Base-by-base conservation (phyloP, 2,329 filamentous ascomycete species). In the Verticillium longisporum region DNA sequence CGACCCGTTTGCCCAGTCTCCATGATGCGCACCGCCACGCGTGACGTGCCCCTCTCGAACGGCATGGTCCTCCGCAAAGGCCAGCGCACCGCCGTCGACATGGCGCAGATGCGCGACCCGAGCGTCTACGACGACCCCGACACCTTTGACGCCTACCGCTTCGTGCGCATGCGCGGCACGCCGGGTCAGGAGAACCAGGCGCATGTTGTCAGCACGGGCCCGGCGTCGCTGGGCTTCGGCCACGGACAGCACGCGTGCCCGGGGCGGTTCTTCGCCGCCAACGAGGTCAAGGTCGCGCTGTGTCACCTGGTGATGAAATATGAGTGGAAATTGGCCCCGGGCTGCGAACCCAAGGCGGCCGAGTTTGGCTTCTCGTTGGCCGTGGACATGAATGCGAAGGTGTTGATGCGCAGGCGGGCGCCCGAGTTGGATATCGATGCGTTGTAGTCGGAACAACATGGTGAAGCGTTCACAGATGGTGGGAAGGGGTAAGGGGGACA, bases 211-310 rank as follows among this genome's bases (percentile, higher is more conserved):
- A 74, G 76, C 45, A 70, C 78, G 54, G 66, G 63, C 53, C 74
- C 79, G 58, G 74, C 71, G 34, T 77, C 78, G 61, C 72, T 78
- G 66, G 77, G 78, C 63, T 81, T 81, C 62, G 79, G 79, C 2
- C 75, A 77, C 5, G 79, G 79, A 41, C 76, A 75, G 64, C 77
- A 80, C 63, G 77, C 79, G 4, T 81, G 79, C 56, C 79, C 79
- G 0, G 79, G 79, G 1, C 73, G 79, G 9, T 81, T 80, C 70
- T 80, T 81, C 64, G 78, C 78, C 15, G 68, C 72, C 33, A 77
- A 78, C 63, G 75, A 76, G 67, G 75, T 80, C 64, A 80, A 81
- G 54, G 56, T 63, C 14, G 62, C 62, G 33, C 38, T 63, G 36
- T 56, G 56, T 26, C 62, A 62, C n/a, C 26, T 64, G 6, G 10